Evolutionary conservation across 2,329 filamentous ascomycete species (phyloP), one percentile per base, ranked within the genome.

Genomic region (Fusarium sp.): DNA sequence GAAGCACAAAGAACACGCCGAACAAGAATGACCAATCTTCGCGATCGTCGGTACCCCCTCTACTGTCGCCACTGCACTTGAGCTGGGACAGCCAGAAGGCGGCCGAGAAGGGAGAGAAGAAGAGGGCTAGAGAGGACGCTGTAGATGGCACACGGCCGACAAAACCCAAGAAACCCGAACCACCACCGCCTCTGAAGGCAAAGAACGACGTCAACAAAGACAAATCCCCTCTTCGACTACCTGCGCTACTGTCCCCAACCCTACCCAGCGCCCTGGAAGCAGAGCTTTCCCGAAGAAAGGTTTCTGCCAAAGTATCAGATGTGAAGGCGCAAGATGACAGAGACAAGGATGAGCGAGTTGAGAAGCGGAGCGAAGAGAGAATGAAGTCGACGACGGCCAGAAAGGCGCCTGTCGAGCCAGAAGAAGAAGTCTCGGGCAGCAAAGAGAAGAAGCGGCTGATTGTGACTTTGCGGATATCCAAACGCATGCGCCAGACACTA

Each of bases 171-270:
- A 81, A 75, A 72, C 70, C 68, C 12, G 79, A 79, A 37, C 68
- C 79, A 12, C 71, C 71, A 37, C 70, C 79, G 5, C 69, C 72
- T 11, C 71, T 79, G 0, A 75, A 76, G 8, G 14, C 76, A 76
- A 87, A 63, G 68, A 74, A 69, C 54, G 71, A 74, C 4, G 10
- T 75, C 22, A 87, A 84, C 74, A 87, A 83, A 70, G 80, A 83
- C 22, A 85, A 78, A 59, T 78, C 82, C 1, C 78, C 83, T 0
- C 37, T 80, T 10, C 81, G 81, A 56, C 79, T 90, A 30, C 89
- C 88, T 1, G 81, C 85, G 0, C 81, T 90, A 8, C 81, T 91
- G 12, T 91, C 89, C 0, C 89, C 89, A 0, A 90, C 88, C 0
- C 79, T 91, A 8, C 89, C 89, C 1, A 82, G 87, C 0, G 78